These are phyloP conservation scores for Acanthamoeba rhysodes DNA, from an alignment of 208 protist genomes.

Conservation along the genomic window DNA sequence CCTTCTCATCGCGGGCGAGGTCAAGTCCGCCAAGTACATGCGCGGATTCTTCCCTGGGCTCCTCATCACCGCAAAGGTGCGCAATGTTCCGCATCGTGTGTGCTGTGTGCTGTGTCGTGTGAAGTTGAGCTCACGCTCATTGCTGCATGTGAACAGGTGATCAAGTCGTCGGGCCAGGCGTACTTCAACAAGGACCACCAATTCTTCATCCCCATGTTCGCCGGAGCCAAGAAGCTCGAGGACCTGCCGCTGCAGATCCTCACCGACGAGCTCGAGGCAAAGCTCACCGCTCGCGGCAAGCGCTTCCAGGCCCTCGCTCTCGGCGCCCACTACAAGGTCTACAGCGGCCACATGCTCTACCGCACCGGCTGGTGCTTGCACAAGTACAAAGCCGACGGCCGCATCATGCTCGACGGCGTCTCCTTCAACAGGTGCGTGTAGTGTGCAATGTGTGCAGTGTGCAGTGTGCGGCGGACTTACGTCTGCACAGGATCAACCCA, in stretches of 20 bases:
- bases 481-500: background rate
- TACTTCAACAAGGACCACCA: too few relatives aligned
- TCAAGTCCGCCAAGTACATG: background rate
- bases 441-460: background rate
- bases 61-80: background rate
- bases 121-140: too few relatives aligned
- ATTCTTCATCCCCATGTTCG: too few relatives aligned
- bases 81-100: too few relatives aligned
- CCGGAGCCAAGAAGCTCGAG: too few relatives aligned
- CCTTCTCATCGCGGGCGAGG: background rate
- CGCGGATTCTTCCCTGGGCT: background rate
- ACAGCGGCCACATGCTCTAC: background rate
- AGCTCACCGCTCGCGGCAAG: too few relatives aligned
- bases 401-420: constrained; percentile 64
- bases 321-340: background rate
- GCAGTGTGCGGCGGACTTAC: constrained; percentile 6
- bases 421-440: constrained; percentile 37
- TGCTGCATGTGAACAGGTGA: too few relatives aligned
- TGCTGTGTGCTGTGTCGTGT: too few relatives aligned
- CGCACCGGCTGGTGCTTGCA: background rate
- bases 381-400: constrained; percentile 50
- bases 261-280: too few relatives aligned
- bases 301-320: background rate
- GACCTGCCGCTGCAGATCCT: too few relatives aligned
- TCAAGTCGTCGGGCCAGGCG: too few relatives aligned